Percentiles rank a stretch among this genome's conserved stretches.
These are phyloP conservation scores for Pythium volutum DNA, from an alignment of 352 stramenopile genomes.

Conservation along the genomic window DNA sequence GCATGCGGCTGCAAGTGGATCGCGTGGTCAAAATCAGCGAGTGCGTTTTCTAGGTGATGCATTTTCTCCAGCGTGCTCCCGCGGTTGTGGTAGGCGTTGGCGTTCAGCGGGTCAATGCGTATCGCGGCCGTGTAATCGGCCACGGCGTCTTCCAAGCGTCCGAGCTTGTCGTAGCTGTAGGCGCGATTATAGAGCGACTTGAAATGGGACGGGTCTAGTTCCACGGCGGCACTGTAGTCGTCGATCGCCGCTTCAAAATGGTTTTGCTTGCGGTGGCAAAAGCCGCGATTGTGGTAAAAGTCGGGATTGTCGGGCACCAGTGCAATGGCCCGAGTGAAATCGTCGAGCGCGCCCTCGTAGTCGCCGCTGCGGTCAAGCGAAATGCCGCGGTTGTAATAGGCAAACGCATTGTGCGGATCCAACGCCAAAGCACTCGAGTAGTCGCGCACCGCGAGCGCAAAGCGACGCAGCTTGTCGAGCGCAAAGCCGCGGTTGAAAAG, in stretches of 20 bases:
- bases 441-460: conserved; percentile 74
- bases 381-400: conserved; percentile 84
- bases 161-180: conserved; percentile 85
- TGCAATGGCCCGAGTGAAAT: conserved; percentile 81
- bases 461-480: conserved; percentile 74
- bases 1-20: conserved; percentile 57
- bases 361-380: conserved; percentile 80
- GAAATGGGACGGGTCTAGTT: conserved; percentile 73
- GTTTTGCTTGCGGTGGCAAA: conserved; percentile 80
- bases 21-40: conserved; percentile 65
- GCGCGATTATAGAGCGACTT: conserved; percentile 89
- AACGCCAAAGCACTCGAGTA: conserved; percentile 69
- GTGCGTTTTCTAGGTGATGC: conserved; percentile 48
- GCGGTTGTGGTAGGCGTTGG: conserved; percentile 83
- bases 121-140: conserved; percentile 77
- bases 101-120: conserved; percentile 60
- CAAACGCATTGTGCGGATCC: conserved; percentile 72
- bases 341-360: conserved; percentile 73
- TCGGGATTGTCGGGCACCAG: conserved; percentile 71
- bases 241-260: conserved; percentile 74
- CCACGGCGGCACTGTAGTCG: conserved; percentile 75
- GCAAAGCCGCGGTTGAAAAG: conserved; percentile 89
- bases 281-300: conserved; percentile 84
- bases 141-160: conserved; percentile 57
- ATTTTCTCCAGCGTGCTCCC: conserved; percentile 82